A percentile compares a stretch with the other conserved stretches of the same genome.
Evolutionary conservation across 345 rosid genomes (phyloP).

Genomic region (Euphorbia pulcherrima): DNA sequence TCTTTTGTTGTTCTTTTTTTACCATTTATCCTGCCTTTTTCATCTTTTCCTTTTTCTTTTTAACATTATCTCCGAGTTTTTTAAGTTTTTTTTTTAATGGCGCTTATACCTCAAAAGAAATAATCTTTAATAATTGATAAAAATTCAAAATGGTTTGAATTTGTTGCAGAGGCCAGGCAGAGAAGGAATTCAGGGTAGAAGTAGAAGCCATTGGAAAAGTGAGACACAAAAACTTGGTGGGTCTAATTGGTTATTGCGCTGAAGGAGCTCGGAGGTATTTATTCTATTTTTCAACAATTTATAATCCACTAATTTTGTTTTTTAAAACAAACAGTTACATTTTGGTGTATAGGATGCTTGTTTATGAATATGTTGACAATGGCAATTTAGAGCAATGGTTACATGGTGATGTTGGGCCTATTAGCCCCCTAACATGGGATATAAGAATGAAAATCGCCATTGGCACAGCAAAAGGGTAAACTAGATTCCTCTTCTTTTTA

Average conservation of each 20-base stretch:
- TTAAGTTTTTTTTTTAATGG: not conserved
- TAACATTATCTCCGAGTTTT: not conserved
- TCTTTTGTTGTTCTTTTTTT: slow-evolving; percentile 11
- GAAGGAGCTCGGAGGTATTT: slow-evolving; percentile 74
- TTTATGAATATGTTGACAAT: slow-evolving; percentile 83
- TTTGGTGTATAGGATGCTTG: slow-evolving; percentile 67
- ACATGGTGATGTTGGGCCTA: slow-evolving; percentile 86
- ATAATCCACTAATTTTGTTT: not conserved
- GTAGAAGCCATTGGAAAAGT: slow-evolving; percentile 97
- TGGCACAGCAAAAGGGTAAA: slow-evolving; percentile 90
- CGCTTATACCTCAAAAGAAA: not conserved
- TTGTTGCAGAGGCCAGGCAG: slow-evolving; percentile 78
- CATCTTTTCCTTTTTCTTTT: slow-evolving; percentile 17
- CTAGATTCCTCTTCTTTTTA: slow-evolving; percentile 3
- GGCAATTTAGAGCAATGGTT: slow-evolving; percentile 98
- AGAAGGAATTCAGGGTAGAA: slow-evolving; percentile 91
- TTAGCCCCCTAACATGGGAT: slow-evolving; percentile 89
- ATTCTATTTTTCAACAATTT: not conserved
- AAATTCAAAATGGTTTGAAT: not conserved
- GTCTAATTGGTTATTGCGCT: slow-evolving; percentile 85
- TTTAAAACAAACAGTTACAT: not conserved
- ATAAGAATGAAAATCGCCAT: slow-evolving; percentile 84
- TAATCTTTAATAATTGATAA: slow-evolving; percentile 1
- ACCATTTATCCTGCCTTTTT: slow-evolving; percentile 6
- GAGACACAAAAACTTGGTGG: slow-evolving; percentile 91